A percentile compares a stretch with the other conserved stretches of the same genome.
Conservation (phyloP, 495 filamentous ascomycete genomes). For the Lasiosphaeris hirsuta region DNA sequence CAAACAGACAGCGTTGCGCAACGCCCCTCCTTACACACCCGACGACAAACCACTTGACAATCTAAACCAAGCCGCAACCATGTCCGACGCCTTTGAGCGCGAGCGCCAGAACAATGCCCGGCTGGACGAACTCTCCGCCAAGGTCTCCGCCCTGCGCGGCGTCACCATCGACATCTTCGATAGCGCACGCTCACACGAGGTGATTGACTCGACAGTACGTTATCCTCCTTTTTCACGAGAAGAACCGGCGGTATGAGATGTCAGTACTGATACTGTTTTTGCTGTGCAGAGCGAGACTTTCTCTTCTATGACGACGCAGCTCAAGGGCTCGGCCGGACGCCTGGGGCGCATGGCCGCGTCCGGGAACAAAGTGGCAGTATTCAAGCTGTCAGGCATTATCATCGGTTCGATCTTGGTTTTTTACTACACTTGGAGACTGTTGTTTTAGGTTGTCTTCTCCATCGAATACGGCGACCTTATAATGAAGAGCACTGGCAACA, state of each 20-base stretch:
- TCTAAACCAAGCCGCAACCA: conserved; percentile 33
- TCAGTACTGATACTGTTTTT: background rate
- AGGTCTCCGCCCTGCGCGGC: conserved; percentile 85
- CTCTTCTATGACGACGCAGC: conserved; percentile 55
- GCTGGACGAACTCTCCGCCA: conserved; percentile 82
- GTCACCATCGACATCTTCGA: conserved; percentile 99
- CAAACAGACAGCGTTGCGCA: background rate
- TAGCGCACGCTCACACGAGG: conserved; percentile 78
- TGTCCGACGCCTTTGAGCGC: conserved; percentile 95
- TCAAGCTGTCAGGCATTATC: conserved; percentile 85
- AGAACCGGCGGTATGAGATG: background rate
- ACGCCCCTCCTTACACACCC: background rate
- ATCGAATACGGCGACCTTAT: too few relatives aligned
- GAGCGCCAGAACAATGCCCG: conserved; percentile 95
- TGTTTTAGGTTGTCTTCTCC: conserved; percentile 47
- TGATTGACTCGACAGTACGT: conserved; percentile 81
- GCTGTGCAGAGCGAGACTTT: conserved; percentile 51
- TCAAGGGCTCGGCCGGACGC: conserved; percentile 84
- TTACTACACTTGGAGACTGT: conserved; percentile 66
- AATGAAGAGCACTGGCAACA: too few relatives aligned
- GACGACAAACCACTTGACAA: conserved; percentile 1
- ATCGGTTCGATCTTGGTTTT: conserved; percentile 68
- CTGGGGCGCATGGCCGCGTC: conserved; percentile 86
- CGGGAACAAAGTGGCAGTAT: conserved; percentile 84
- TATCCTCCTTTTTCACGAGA: background rate